Evolutionary conservation across 208 protist genomes (phyloP), one percentile per base, ranked within the genome.

Genomic region (Trypanosomatidae sp.): DNA sequence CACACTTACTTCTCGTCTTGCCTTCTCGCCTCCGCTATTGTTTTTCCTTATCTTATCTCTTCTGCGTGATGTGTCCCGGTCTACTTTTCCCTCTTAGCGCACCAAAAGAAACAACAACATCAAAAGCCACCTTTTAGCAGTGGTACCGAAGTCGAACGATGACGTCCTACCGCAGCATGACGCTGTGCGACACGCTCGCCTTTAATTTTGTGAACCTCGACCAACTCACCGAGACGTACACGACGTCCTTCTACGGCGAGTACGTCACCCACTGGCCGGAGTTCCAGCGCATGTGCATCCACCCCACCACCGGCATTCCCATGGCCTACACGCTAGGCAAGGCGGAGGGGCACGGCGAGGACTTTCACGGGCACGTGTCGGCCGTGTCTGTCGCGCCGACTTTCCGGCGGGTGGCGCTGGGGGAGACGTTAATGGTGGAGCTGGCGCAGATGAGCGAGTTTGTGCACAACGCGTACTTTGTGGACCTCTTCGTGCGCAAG

Each of bases 301-400:
- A 96, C 76, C 84, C 96, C 12, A 91, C 90, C 6, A 96, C 88
- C 19, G 94, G 96, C 13, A 83, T 94, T 47, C 70, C 86, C 28
- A 99, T 99, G 97, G 98, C 93, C 2, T 99, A 99, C 86, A 95
- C 98, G 30, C 86, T 99, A 50, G 99, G 98, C 15, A 99, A 99
- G 84, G 97, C 90, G 39, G 98, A 99, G 76, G 98, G 97, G 7
- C 62, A 88, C 28, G 97, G 89, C 9, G 88, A 99, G 62, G 84
- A 98, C 56, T 99, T 94, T 84, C 98, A 99, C 83, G 99, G 99
- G 1, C 99, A 99, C 81, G 98, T 99, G 15, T 99, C 99, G 9
- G 99, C 99, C 9, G 87, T 99, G 1, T 99, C 98, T 0, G 99
- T 99, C 5, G 95, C 98, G 47, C 98, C 98, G n/a, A 98, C 98